phyloP scores from a whole-genome alignment of 2,329 filamentous ascomycete genomes.

The Xylaria polymorpha region DNA sequence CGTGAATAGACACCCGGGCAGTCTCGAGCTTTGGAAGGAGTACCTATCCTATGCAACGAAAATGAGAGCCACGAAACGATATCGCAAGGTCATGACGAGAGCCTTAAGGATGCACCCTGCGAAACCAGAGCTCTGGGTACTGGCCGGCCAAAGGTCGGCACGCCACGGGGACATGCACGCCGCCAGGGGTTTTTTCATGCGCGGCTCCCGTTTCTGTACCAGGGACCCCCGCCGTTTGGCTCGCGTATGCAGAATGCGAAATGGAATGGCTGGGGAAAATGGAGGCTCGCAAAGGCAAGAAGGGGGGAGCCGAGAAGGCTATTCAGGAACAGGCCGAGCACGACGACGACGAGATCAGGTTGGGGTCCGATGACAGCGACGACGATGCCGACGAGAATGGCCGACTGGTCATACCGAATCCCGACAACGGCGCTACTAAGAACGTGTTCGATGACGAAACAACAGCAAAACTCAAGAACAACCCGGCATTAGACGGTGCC shows the following conservation, averaged over 20 bases:
- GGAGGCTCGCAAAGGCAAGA: conserved; percentile 71
- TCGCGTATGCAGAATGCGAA: conserved; percentile 91
- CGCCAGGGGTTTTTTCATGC: conserved; percentile 85
- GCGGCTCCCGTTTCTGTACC: conserved; percentile 90
- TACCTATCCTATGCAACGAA: conserved; percentile 85
- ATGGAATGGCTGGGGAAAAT: conserved; percentile 92
- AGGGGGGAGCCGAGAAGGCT: conserved; percentile 56
- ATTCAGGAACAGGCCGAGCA: conserved; percentile 66
- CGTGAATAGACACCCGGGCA: conserved; percentile 84
- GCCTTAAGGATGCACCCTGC: conserved; percentile 87
- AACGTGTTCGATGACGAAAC: conserved; percentile 61
- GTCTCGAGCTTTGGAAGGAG: conserved; percentile 85
- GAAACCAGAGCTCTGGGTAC: conserved; percentile 85
- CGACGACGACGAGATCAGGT: conserved; percentile 60
- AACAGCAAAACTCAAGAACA: conserved; percentile 69
- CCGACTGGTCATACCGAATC: conserved; percentile 58
- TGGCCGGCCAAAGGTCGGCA: conserved; percentile 82
- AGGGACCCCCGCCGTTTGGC: conserved; percentile 79
- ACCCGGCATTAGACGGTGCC: conserved; percentile 89
- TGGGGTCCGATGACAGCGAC: conserved; percentile 59
- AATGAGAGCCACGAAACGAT: conserved; percentile 73
- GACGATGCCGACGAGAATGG: conserved; percentile 57
- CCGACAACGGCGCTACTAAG: conserved; percentile 54
- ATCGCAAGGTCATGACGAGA: conserved; percentile 71
- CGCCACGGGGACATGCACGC: conserved; percentile 86